phyloP scores from a whole-genome alignment of 176 grass and related monocot species.

The Cenchrus americanus region DNA sequence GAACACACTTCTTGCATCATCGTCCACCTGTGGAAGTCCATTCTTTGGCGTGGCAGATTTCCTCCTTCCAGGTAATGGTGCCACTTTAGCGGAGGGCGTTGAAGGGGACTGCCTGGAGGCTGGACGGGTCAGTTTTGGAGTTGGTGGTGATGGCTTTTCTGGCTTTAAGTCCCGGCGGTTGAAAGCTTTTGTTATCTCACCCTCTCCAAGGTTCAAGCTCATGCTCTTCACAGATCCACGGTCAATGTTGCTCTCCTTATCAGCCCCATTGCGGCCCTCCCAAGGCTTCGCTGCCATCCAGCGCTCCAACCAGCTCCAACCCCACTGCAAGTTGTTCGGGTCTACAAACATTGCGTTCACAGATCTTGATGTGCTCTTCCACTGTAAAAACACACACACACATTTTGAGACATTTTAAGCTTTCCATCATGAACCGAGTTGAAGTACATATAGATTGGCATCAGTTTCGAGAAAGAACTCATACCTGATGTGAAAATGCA shows the following conservation, averaged over 20 bases:
- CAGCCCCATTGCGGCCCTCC: slow-evolving; percentile 58
- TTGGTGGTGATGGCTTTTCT: slow-evolving; percentile 59
- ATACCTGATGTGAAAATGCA: slow-evolving; percentile 98
- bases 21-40: slow-evolving; percentile 49
- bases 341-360: slow-evolving; percentile 94
- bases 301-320: slow-evolving; percentile 99
- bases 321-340: slow-evolving; percentile 90
- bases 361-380: slow-evolving; percentile 89
- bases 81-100: slow-evolving; percentile 55
- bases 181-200: slow-evolving; percentile 90
- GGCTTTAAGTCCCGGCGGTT: slow-evolving; percentile 65
- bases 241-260: slow-evolving; percentile 71
- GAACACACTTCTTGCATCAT: slow-evolving; percentile 63
- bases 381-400: slow-evolving; percentile 54
- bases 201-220: slow-evolving; percentile 66
- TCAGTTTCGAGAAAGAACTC: slow-evolving; percentile 1
- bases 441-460: slow-evolving; percentile 5
- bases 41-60: slow-evolving; percentile 70
- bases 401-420: slow-evolving; percentile 34
- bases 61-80: slow-evolving; percentile 51
- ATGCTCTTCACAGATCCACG: slow-evolving; percentile 51
- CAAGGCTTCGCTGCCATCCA: slow-evolving; percentile 96
- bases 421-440: neutral
- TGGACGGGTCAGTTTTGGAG: slow-evolving; percentile 54
- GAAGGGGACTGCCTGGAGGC: slow-evolving; percentile 56